Evolutionary conservation across 1,139 yeast species (phyloP), one percentile per base, ranked within the genome.

Genomic region (Ogataea hybrid): DNA sequence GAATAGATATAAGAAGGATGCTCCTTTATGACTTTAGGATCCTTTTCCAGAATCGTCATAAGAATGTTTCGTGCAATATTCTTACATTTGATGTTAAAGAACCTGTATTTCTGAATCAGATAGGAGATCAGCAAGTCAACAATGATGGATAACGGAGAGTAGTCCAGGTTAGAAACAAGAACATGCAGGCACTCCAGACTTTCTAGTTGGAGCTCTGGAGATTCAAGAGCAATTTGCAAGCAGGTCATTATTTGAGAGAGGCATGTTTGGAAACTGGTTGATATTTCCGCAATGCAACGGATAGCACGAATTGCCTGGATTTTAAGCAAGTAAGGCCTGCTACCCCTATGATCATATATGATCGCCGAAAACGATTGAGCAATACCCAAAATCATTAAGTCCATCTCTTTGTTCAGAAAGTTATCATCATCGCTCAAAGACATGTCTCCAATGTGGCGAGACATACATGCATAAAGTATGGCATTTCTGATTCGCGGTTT

Each of bases 191-290:
- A 84, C 33, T 71, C 68, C 41, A 92, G 65, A 0, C 94, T 80
- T 28, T 75, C 74, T 15, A 68, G 68, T 48, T 84, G 83, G 20
- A 89, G 72, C 23, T 77, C 80, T 0, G 73, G 65, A 17, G 74
- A 75, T 30, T 83, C 90, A 25, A 90, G 64, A 0, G 94, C 84
- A 0, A 92, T 80, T 57, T 89, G 97, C 15, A 94, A 66, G 53
- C 95, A 85, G 1, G 95, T 84, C 44, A 89, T 83, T 5, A 94
- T 76, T 58, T 92, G 98, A 0, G 97, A 96, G 27, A 90, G 67
- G 0, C 95, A 92, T 4, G 88, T 76, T 2, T 84, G 78, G 14
- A 87, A 77, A 1, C 83, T 74, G 4, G 71, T 61, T 5, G 81
- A 79, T n/a, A 80, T 71, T 38, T 72, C 70, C 16, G 87, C 78